Percentiles rank a stretch among this genome's conserved stretches.
Conservation (phyloP, 2,329 filamentous ascomycete species). For the Diaporthe sp. region DNA sequence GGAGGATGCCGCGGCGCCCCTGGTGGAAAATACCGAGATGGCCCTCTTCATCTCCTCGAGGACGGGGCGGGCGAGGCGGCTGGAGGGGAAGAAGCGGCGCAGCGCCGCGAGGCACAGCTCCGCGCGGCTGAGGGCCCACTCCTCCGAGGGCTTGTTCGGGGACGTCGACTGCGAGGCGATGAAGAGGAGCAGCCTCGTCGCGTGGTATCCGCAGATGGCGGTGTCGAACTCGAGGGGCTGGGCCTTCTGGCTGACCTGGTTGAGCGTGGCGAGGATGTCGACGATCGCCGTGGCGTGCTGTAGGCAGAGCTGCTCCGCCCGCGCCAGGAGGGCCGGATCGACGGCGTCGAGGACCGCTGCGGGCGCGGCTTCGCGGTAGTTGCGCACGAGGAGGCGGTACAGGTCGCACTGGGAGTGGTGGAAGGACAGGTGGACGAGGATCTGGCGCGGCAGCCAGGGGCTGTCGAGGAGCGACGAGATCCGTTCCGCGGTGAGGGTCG, state of each 20-base stretch:
- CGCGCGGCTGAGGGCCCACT: slow-evolving; percentile 47
- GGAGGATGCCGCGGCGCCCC: background rate
- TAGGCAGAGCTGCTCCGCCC: slow-evolving; percentile 45
- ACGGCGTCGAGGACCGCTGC: slow-evolving; percentile 48
- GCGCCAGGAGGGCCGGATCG: slow-evolving; percentile 47
- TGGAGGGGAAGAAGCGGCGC: slow-evolving; percentile 47
- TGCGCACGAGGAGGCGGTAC: slow-evolving; percentile 58
- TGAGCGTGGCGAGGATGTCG: slow-evolving; percentile 43
- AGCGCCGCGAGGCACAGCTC: slow-evolving; percentile 48
- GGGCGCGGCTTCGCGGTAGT: slow-evolving; percentile 57
- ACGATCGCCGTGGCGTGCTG: slow-evolving; percentile 40
- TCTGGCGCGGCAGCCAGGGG: slow-evolving; percentile 44
- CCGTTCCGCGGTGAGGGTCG: slow-evolving; percentile 26
- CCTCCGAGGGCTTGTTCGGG: slow-evolving; percentile 40
- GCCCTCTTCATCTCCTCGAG: slow-evolving; percentile 47
- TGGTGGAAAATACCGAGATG: slow-evolving; percentile 42
- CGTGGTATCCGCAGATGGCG: slow-evolving; percentile 46
- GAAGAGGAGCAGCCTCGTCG: slow-evolving; percentile 44
- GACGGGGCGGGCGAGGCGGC: slow-evolving; percentile 47
- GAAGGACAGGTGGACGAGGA: slow-evolving; percentile 55
- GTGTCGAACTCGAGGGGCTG: slow-evolving; percentile 44
- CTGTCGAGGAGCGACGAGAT: slow-evolving; percentile 35
- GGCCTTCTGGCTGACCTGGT: slow-evolving; percentile 42
- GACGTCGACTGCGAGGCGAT: slow-evolving; percentile 45
- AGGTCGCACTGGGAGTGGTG: slow-evolving; percentile 61